Base-by-base conservation (phyloP, 2,329 filamentous ascomycete species). In the Magnaporthiopsis incrustans region DNA sequence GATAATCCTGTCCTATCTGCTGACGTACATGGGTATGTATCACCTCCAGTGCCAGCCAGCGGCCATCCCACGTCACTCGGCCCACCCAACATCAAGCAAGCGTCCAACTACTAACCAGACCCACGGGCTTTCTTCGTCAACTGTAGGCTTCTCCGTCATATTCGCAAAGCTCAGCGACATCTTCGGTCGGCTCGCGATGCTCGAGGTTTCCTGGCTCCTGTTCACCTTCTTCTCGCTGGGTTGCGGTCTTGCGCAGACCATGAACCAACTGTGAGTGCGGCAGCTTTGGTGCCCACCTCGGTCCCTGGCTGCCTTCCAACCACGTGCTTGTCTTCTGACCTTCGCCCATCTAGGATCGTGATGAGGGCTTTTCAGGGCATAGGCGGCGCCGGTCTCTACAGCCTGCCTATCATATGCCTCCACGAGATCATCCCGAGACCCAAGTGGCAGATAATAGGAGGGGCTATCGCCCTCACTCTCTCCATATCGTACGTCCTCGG, bases 371-470 rank as follows among this genome's bases (percentile, higher is more conserved):
- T 87, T 18, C 85, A 87, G 65, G 85, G 85, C 5, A 78, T 87
- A 58, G 85, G 85, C 0, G 85, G 83, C 2, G 85, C 85, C 11
- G 85, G 85, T 0, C 74, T 88, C 30, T 88, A 87, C 71, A 85
- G 83, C 67, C 72, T 87, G 57, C 81, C 82, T 1, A 82, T 87
- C 64, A 82, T 85, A 63, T 79, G 80, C 15, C 76, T 87, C 1
- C 77, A 85, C 33, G 84, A 86, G 66, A 77, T 86, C 62, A 82
- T 83, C 0, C 84, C 82, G 15, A 77, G 76, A 3, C 75, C 82
- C 67, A 79, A 78, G 10, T 82, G 83, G 3, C 80, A 81, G 63
- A 70, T 85, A 22, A 80, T 86, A 57, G 82, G 84, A 2, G 81
- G 81, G 32, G 74, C 85, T 68, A 77, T 86, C 18, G 84, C 83